Conservation (phyloP, 2,329 filamentous ascomycete species). For the Colletotrichum graminicola region DNA sequence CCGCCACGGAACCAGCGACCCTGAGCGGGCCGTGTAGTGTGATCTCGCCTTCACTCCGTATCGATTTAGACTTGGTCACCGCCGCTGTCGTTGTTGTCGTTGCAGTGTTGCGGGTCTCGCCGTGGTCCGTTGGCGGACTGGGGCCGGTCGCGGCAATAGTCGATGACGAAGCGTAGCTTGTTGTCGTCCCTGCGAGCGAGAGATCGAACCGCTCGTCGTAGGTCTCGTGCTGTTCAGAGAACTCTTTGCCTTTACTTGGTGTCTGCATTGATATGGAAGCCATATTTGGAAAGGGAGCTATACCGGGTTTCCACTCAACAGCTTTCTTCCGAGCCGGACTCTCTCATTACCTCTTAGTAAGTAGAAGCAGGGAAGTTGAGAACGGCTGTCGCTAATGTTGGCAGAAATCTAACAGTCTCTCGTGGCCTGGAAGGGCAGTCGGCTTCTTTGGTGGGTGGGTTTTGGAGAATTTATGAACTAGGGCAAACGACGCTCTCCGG, state of each 20-base stretch:
- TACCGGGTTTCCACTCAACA: background rate
- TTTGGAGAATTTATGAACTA: slow-evolving; percentile 17
- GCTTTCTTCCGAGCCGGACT: background rate
- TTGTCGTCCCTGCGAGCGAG: slow-evolving; percentile 26
- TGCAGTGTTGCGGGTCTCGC: slow-evolving; percentile 44
- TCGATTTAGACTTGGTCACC: slow-evolving; percentile 52
- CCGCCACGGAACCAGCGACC: slow-evolving; percentile 61
- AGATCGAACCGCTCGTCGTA: slow-evolving; percentile 21
- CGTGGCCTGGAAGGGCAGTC: slow-evolving; percentile 20
- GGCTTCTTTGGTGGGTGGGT: slow-evolving; percentile 2
- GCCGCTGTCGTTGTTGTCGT: background rate
- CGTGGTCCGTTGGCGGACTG: slow-evolving; percentile 11
- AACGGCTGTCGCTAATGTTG: slow-evolving; percentile 22
- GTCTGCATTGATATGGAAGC: slow-evolving; percentile 20
- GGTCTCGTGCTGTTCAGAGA: slow-evolving; percentile 28
- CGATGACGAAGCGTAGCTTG: slow-evolving; percentile 44
- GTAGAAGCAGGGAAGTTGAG: background rate
- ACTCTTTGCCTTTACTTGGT: slow-evolving; percentile 33
- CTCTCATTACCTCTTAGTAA: background rate
- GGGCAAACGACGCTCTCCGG: background rate
- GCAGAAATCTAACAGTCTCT: slow-evolving; percentile 38
- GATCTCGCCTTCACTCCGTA: slow-evolving; percentile 58
- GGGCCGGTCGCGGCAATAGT: slow-evolving; percentile 40
- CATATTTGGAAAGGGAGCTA: slow-evolving; percentile 16
- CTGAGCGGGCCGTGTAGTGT: slow-evolving; percentile 60